Evolutionary conservation across 352 stramenopile genomes (phyloP), one percentile per base, ranked within the genome.

Genomic region (Phytophthora niederhauseri): DNA sequence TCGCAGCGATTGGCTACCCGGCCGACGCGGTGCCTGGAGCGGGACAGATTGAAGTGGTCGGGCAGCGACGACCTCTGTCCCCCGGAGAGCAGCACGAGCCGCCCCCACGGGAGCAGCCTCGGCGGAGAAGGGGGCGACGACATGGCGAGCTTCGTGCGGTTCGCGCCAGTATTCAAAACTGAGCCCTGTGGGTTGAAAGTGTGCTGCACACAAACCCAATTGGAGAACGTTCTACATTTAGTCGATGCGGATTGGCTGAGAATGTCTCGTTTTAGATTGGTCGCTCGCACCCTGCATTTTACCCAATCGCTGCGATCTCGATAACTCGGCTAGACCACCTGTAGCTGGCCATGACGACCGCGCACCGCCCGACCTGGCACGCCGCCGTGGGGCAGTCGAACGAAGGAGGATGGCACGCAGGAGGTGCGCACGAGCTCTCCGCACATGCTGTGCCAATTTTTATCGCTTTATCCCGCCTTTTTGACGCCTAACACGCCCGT

Each of bases 311-410:
- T 49, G 41, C 41, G 17, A 9, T 11, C n/a, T 49, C 41, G n/a
- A 2, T 9, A 20, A 49, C 41, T 30, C 19, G 26, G 1, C 19
- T 19, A 30, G 19, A 11, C 12, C 36, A 49, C 17, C 9, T 20
- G 6, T 4, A 22, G 15, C 6, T 6, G 43, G 41, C 24, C 17
- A 96, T 96, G 86, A 96, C 88, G 75, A 96, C 86, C n/a, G 88
- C 88, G 36, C 86, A 94, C 66, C 84, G 88, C 64, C 86, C 88
- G 74, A 96, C 88, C 20, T 96, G 86, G 86, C 82, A 96, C 68
- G 88, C 88, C 59, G 88, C 88, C 60, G 86, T 96, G 62, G 88
- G 88, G 41, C 86, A 96, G 73, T 84, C 90, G 62, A 96, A 94
- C 71, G 86, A 96, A 63, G 88, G 88, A 50, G 88, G 88, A 75